A percentile compares a stretch with the other conserved stretches of the same genome.
phyloP scores from a whole-genome alignment of 2,329 filamentous ascomycete species.

The Venturia aucupariae region DNA sequence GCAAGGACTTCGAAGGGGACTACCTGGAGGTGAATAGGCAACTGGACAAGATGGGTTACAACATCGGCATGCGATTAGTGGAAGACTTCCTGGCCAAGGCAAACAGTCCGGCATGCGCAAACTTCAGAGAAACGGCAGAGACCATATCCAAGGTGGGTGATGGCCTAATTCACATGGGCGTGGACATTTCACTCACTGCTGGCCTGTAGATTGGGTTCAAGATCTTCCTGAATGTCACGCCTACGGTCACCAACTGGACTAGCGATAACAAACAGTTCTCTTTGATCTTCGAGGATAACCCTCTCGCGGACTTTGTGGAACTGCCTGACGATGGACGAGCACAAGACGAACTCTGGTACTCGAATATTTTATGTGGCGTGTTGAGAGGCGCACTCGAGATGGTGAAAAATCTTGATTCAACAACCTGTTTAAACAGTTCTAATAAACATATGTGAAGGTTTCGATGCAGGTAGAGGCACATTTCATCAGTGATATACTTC shows the following conservation, averaged over 20 bases:
- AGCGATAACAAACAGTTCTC: constrained; percentile 95
- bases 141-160: constrained; percentile 76
- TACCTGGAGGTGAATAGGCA: constrained; percentile 96
- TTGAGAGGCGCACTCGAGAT: constrained; percentile 88
- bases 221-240: constrained; percentile 95
- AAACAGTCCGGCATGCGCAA: constrained; percentile 69
- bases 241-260: constrained; percentile 89
- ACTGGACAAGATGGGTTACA: constrained; percentile 98
- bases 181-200: constrained; percentile 7
- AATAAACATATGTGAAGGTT: constrained; percentile 37
- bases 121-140: constrained; percentile 92
- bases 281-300: constrained; percentile 92
- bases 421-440: neutral
- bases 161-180: neutral
- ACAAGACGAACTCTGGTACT: constrained; percentile 97
- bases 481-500: constrained; percentile 86
- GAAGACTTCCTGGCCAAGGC: constrained; percentile 97
- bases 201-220: constrained; percentile 82
- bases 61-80: constrained; percentile 89
- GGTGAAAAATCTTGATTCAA: constrained; percentile 51
- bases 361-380: constrained; percentile 91
- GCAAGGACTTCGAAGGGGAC: constrained; percentile 90
- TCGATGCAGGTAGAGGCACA: constrained; percentile 98
- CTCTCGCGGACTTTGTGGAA: constrained; percentile 93
- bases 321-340: constrained; percentile 90